These are phyloP conservation scores for Boletus sp. DNA, from an alignment of 1,284 basidiomycete species.

Conservation along the genomic window DNA sequence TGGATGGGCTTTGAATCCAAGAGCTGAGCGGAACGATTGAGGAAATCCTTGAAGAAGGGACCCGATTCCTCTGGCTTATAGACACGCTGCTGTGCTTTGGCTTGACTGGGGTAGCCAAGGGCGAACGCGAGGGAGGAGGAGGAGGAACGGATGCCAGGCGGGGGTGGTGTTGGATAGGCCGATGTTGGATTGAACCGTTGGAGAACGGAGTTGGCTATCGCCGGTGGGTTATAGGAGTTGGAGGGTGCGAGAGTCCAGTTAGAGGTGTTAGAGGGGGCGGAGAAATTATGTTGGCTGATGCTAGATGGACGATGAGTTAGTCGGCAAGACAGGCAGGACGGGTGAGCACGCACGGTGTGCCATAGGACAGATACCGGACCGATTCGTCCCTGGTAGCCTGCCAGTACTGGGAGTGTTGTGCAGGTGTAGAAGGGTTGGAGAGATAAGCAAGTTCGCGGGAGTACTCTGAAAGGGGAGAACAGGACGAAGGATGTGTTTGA, in stretches of 20 bases:
- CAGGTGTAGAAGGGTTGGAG: slow-evolving; percentile 29
- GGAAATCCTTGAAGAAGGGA: slow-evolving; percentile 60
- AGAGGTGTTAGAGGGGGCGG: slow-evolving; percentile 36
- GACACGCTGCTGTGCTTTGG: slow-evolving; percentile 32
- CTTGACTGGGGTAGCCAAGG: slow-evolving; percentile 49
- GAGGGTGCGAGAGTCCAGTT: slow-evolving; percentile 36
- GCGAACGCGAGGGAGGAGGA: slow-evolving; percentile 73
- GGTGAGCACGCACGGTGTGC: slow-evolving; percentile 23
- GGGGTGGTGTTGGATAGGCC: slow-evolving; percentile 67
- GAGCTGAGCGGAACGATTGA: slow-evolving; percentile 50
- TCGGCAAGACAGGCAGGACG: background rate
- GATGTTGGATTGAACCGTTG: slow-evolving; percentile 56
- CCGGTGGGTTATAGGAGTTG: slow-evolving; percentile 43
- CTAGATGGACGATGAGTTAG: slow-evolving; percentile 14
- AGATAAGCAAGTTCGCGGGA: slow-evolving; percentile 33
- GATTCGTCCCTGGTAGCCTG: slow-evolving; percentile 33
- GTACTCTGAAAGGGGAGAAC: slow-evolving; percentile 34
- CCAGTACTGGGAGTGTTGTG: slow-evolving; percentile 34
- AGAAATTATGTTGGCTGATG: slow-evolving; percentile 40
- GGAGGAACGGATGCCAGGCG: slow-evolving; percentile 57
- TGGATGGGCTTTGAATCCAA: slow-evolving; percentile 26
- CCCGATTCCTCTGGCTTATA: slow-evolving; percentile 58
- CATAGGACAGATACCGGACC: slow-evolving; percentile 31
- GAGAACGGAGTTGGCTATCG: slow-evolving; percentile 62
- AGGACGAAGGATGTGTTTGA: slow-evolving; percentile 44